Percentiles rank a stretch among this genome's conserved stretches.
Evolutionary conservation across 352 stramenopile species (phyloP).

Genomic region (Phytophthora parvispora): DNA sequence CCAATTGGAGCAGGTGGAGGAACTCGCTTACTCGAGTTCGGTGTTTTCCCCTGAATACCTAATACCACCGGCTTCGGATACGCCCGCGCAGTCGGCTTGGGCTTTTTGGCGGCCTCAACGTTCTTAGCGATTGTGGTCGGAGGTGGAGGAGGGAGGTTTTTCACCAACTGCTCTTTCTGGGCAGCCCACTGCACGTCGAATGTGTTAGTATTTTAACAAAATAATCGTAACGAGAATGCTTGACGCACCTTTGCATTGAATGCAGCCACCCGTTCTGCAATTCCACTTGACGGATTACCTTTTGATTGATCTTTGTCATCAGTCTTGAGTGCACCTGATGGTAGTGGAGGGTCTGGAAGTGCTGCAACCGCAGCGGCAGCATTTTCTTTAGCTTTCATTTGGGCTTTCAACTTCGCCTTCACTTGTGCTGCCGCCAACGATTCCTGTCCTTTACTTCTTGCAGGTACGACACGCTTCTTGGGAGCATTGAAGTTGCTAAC

Average conservation of each 20-base stretch:
- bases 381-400: constrained; percentile 22
- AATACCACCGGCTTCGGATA: constrained; percentile 30
- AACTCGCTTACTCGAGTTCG: constrained; percentile 5
- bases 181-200: constrained; percentile 45
- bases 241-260: constrained; percentile 65
- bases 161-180: constrained; percentile 51
- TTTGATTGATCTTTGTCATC: neutral
- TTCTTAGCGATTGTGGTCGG: constrained; percentile 18
- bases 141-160: constrained; percentile 27
- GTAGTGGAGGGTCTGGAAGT: constrained; percentile 26
- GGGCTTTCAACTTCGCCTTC: constrained; percentile 24
- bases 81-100: constrained; percentile 12
- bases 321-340: neutral
- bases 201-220: constrained; percentile 1
- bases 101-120: constrained; percentile 5
- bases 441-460: constrained; percentile 3
- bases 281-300: neutral
- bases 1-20: constrained; percentile 23
- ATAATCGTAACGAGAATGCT: neutral
- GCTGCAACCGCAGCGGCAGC: constrained; percentile 28
- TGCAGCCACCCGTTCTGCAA: constrained; percentile 55
- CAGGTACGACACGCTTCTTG: constrained; percentile 15
- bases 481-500: constrained; percentile 1
- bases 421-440: constrained; percentile 1
- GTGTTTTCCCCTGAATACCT: constrained; percentile 8